Evolutionary conservation across 441 rosid species (phyloP), one percentile per base, ranked within the genome.

Genomic region (Gossypium gossypioides): DNA sequence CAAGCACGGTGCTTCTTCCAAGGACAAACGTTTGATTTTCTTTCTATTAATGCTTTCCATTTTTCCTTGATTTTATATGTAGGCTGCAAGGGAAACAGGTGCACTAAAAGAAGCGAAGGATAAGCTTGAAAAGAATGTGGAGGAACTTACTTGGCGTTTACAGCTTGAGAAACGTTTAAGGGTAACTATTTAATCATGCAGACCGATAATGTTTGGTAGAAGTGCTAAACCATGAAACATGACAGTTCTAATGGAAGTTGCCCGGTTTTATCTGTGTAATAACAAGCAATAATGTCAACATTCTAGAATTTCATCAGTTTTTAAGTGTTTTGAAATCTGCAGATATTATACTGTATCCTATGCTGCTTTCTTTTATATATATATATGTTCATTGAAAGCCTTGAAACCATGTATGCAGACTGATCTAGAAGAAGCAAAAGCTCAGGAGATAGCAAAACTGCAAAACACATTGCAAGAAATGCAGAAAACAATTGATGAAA

Each of bases 51-150:
- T 51, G 8, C 59, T 48, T 73, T 75, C 48, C 44, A 58, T 57
- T 25, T 62, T 46, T 6, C 56, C 44, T 15, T 72, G 10, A 12
- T 5, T 72, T 10, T 42, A 42, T 73, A 50, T 79, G 65, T 82
- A 95, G 99, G 99, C 90, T 74, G 85, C 99, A 69, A 91, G 95
- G 85, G 98, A 95, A 81, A 92, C 99, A 0, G 99, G 99, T 52
- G 99, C 98, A 46, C 89, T 95, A 34, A 91, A 92, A 79, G 99
- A 95, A 81, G 99, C 98, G 52, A 95, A 95, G 80, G 92, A 95
- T 85, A 92, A 92, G 85, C 98, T 96, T 57, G 98, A 92, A 84
- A 92, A 92, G 78, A 88, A 80, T 42, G 97, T 92, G 9, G 99
- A 96, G 86, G 99, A 96, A 73, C 96, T 96, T 77, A 91, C 98